These are phyloP conservation scores for Chloris gayana DNA, from an alignment of 176 grass and related monocot species.

Conservation along the genomic window DNA sequence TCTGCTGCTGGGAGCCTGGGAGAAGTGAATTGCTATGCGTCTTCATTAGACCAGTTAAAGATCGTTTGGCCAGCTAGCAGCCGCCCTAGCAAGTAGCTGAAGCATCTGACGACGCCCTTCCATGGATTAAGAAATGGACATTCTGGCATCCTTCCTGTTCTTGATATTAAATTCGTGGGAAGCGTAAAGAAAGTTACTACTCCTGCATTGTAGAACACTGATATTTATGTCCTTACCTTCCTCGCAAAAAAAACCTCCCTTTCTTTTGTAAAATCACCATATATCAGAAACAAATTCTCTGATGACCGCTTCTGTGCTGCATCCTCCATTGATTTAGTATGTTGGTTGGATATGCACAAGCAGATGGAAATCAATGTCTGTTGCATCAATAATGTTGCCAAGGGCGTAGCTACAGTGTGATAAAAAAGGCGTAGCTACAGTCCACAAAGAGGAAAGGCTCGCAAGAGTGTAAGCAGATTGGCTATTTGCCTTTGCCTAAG, in stretches of 20 bases:
- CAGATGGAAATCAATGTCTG: conserved; percentile 25
- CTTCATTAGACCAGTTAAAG: background rate
- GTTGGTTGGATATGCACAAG: background rate
- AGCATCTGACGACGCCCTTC: too few species aligned
- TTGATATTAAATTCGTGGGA: background rate
- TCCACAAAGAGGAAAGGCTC: conserved; percentile 16
- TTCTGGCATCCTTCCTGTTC: conserved; percentile 17
- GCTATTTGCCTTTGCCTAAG: conserved; percentile 24
- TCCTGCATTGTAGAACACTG: background rate
- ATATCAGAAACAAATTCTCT: conserved; percentile 13
- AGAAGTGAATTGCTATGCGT: background rate
- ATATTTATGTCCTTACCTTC: too few species aligned
- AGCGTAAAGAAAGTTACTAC: background rate
- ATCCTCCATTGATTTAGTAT: too few species aligned
- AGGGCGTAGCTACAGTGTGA: too few species aligned
- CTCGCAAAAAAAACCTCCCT: too few species aligned
- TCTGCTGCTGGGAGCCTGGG: background rate
- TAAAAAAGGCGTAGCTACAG: too few species aligned
- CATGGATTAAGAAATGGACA: background rate
- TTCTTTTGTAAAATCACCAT: background rate
- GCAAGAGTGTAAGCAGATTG: conserved; percentile 11
- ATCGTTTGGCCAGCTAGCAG: background rate
- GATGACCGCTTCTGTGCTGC: background rate
- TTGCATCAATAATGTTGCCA: background rate
- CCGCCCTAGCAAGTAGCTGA: background rate